Percentiles rank a stretch among this genome's conserved stretches.
phyloP scores from a whole-genome alignment of 2,329 filamentous ascomycete species.

The Chalaropsis ovoidea region DNA sequence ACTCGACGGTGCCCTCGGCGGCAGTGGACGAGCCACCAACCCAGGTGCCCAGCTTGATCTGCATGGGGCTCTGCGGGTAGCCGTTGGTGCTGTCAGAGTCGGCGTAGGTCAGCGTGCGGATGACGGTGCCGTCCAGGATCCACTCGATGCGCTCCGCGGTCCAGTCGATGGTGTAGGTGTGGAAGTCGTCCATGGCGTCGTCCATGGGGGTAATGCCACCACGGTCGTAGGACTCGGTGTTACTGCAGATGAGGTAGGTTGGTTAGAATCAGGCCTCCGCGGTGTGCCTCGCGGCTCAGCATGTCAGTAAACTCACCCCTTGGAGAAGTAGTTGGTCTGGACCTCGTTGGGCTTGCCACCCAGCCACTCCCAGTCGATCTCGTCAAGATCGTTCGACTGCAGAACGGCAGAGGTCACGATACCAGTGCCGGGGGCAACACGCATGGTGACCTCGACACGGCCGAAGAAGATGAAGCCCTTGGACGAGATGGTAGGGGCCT shows the following conservation, averaged over 20 bases:
- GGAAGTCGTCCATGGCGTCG: slow-evolving; percentile 42
- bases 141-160: slow-evolving; percentile 53
- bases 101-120: slow-evolving; percentile 52
- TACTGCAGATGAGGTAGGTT: slow-evolving; percentile 26
- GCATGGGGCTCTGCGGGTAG: slow-evolving; percentile 66
- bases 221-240: slow-evolving; percentile 55
- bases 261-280: neutral
- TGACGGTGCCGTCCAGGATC: slow-evolving; percentile 50
- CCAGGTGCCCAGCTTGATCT: slow-evolving; percentile 60
- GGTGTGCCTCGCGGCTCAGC: neutral
- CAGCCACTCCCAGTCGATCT: slow-evolving; percentile 96
- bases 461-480: slow-evolving; percentile 97
- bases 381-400: slow-evolving; percentile 78
- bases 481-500: slow-evolving; percentile 62
- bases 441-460: slow-evolving; percentile 66
- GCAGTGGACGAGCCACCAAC: slow-evolving; percentile 50
- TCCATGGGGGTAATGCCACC: slow-evolving; percentile 47
- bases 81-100: slow-evolving; percentile 49
- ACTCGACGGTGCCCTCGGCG: slow-evolving; percentile 58
- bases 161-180: slow-evolving; percentile 63
- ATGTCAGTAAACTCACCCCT: slow-evolving; percentile 39
- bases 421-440: slow-evolving; percentile 68
- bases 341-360: slow-evolving; percentile 64
- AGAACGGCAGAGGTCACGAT: slow-evolving; percentile 85
- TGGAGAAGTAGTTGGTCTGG: slow-evolving; percentile 79